Conservation (phyloP, 176 grass and related monocot species). For the Zizania latifolia region DNA sequence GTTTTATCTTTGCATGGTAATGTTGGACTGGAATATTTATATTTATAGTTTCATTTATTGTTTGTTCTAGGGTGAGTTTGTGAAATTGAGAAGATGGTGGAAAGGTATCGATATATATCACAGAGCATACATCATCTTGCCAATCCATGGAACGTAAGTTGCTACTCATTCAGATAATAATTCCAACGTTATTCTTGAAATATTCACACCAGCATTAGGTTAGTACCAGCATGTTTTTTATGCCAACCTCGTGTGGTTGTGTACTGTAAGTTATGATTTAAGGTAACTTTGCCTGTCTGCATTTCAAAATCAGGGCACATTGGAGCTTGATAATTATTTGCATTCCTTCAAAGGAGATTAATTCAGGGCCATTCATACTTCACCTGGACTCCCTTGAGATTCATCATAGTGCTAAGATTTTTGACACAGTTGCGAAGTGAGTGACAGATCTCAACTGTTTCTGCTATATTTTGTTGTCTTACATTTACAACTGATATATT, state of each 20-base stretch:
- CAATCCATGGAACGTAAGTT: slow-evolving; percentile 80
- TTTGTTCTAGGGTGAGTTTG: slow-evolving; percentile 39
- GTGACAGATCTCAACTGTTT: neutral
- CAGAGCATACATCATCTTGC: slow-evolving; percentile 74
- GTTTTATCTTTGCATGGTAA: neutral
- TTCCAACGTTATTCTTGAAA: slow-evolving; percentile 15
- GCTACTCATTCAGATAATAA: neutral
- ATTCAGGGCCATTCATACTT: slow-evolving; percentile 72
- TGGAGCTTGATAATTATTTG: slow-evolving; percentile 96
- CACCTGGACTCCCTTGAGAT: slow-evolving; percentile 81
- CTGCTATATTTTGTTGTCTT: too few relatives aligned
- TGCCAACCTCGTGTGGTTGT: neutral
- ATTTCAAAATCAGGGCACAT: slow-evolving; percentile 56
- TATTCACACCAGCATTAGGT: neutral
- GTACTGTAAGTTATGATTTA: neutral
- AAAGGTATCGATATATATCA: slow-evolving; percentile 89
- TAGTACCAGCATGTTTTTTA: neutral
- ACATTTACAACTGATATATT: neutral
- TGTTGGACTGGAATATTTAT: slow-evolving; percentile 8
- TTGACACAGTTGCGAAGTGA: slow-evolving; percentile 44
- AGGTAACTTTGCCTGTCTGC: neutral
- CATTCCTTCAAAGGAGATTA: slow-evolving; percentile 60
- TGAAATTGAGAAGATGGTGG: slow-evolving; percentile 88
- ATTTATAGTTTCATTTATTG: neutral
- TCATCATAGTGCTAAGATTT: slow-evolving; percentile 52